phyloP scores from a whole-genome alignment of 2,329 filamentous ascomycete species.

The Metarhizium brunneum region DNA sequence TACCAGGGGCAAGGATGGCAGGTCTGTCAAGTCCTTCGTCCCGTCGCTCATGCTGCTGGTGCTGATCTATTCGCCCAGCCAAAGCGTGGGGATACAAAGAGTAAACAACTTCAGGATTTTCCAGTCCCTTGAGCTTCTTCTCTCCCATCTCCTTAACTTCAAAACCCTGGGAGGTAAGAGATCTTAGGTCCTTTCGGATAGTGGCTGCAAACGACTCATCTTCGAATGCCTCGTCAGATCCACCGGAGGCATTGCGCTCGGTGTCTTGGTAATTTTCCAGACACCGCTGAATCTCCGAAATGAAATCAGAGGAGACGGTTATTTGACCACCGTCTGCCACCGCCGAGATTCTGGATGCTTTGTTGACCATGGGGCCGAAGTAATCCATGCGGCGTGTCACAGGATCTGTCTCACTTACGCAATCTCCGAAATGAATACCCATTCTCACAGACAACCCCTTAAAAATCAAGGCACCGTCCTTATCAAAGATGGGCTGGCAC shows the following conservation, averaged over 20 bases:
- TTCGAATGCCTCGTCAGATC: conserved; percentile 58
- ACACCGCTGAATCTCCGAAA: conserved; percentile 87
- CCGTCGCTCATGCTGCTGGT: conserved; percentile 40
- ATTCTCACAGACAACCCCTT: conserved; percentile 90
- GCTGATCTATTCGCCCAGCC: conserved; percentile 67
- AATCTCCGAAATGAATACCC: conserved; percentile 93
- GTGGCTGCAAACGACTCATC: conserved; percentile 66
- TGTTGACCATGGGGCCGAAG: conserved; percentile 98
- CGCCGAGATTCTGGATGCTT: conserved; percentile 84
- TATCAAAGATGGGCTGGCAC: conserved; percentile 73
- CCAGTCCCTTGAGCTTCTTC: conserved; percentile 88
- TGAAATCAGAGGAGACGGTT: conserved; percentile 93
- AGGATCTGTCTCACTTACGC: conserved; percentile 90
- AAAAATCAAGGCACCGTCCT: conserved; percentile 84
- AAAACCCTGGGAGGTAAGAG: conserved; percentile 84
- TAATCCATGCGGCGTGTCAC: conserved; percentile 99
- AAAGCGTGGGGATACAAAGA: conserved; percentile 89
- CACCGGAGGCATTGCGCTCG: conserved; percentile 59
- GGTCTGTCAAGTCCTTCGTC: conserved; percentile 42
- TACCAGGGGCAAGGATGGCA: conserved; percentile 52
- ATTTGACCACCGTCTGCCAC: conserved; percentile 96
- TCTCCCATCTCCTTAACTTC: conserved; percentile 96
- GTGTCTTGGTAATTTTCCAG: conserved; percentile 82
- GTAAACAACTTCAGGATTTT: conserved; percentile 94
- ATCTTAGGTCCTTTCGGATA: conserved; percentile 80